Evolutionary conservation across 1,284 basidiomycete genomes (phyloP), one percentile per base, ranked within the genome.

Genomic region (Ustilago xerochloae): DNA sequence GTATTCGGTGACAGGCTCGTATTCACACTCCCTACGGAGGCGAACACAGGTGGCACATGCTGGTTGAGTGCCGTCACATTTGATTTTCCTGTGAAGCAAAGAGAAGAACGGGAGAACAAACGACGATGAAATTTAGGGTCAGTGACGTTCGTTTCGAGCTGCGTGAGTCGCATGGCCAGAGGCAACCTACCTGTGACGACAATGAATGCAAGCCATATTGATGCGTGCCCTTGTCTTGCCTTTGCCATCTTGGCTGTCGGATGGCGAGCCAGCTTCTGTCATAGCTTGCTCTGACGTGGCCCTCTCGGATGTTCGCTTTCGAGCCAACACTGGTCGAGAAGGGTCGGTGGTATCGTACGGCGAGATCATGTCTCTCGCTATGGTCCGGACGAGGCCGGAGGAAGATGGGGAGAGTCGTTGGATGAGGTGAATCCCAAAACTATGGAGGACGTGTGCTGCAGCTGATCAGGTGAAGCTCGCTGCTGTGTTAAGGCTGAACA

Each of bases 161-260:
- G n/a, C n/a, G 13, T 2, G 10, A n/a, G 22, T 4, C n/a, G n/a
- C n/a, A n/a, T n/a, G n/a, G n/a, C n/a, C n/a, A n/a, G n/a, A n/a
- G n/a, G n/a, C n/a, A n/a, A 71, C 75, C 18, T 41, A 79, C 77
- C 79, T 63, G 60, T 79, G 77, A 20, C 79, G 77, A 30, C 79
- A 81, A 57, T 81, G 79, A 10, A 78, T 69, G 61, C 79, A 81
- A 13, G 79, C 79, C 79, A 81, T 79, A 49, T 64, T 71, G 63
- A 71, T 75, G 53, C 72, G 67, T 13, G 63, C 72, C 43, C 72
- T 52, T 32, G 67, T 50, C 50, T 67, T 70, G 45, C 26, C 38
- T 33, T 73, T 73, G 57, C 52, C 69, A 52, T 71, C 63, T 36
- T 47, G 63, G 56, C 63, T 72, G 49, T 53, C 69, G 35, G 56